Conservation (phyloP, 2,329 filamentous ascomycete species). For the Fusarium tricinctum region DNA sequence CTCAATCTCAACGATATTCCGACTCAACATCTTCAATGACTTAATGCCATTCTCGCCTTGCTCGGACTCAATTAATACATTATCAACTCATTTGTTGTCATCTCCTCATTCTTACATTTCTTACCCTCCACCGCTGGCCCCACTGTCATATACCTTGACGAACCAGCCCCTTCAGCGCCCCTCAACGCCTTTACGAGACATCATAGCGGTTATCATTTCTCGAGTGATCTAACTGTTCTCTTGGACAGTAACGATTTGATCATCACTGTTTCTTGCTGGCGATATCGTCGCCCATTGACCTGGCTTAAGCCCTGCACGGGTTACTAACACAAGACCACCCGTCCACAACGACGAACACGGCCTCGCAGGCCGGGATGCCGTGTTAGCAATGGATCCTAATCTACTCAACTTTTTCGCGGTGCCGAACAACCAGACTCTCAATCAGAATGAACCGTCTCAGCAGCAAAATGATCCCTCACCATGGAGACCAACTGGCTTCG, state of each 20-base stretch:
- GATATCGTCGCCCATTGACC: constrained; percentile 40
- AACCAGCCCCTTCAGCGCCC: constrained; percentile 34
- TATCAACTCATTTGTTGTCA: constrained; percentile 10
- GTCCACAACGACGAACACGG: constrained; percentile 43
- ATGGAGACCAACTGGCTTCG: constrained; percentile 42
- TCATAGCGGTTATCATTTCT: constrained; percentile 26
- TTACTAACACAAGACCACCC: constrained; percentile 44
- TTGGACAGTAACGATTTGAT: constrained; percentile 20
- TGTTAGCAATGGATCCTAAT: constrained; percentile 52
- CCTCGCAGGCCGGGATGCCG: constrained; percentile 51
- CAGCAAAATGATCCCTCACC: constrained; percentile 43
- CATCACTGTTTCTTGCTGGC: constrained; percentile 4
- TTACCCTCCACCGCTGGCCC: constrained; percentile 27
- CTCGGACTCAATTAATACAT: constrained; percentile 19
- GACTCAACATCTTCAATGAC: constrained; percentile 34
- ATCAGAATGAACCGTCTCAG: constrained; percentile 46
- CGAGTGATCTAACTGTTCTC: constrained; percentile 25
- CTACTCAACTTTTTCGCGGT: constrained; percentile 51
- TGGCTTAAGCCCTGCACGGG: constrained; percentile 31
- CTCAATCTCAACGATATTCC: constrained; percentile 48
- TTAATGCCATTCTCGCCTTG: constrained; percentile 22
- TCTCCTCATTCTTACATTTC: constrained; percentile 14
- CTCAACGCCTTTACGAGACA: constrained; percentile 39
- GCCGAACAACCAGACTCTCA: constrained; percentile 50
- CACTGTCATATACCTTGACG: constrained; percentile 42